Conservation (phyloP, 2,329 filamentous ascomycete genomes). For the Claviceps sp. region DNA sequence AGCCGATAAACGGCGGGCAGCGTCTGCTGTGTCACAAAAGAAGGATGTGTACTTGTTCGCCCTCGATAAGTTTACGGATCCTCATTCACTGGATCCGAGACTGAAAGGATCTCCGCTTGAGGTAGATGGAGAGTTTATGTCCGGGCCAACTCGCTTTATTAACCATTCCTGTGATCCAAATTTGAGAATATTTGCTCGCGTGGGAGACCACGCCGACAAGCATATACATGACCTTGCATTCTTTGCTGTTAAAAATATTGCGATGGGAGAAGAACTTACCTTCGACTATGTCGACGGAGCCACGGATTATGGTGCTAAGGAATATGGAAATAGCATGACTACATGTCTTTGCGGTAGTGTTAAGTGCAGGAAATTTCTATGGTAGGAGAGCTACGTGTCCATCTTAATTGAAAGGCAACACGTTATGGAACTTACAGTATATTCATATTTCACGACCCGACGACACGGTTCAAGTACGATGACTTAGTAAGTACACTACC, state of each 20-base stretch:
- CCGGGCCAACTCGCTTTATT: constrained; percentile 67
- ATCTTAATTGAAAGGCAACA: too few species aligned
- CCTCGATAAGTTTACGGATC: constrained; percentile 65
- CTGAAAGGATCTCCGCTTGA: constrained; percentile 44
- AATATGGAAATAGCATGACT: constrained; percentile 34
- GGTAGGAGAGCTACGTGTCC: constrained; percentile 26
- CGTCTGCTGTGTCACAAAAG: constrained; percentile 39
- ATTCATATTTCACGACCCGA: too few species aligned
- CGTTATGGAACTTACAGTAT: too few species aligned
- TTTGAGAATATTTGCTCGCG: constrained; percentile 64
- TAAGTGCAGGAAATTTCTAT: constrained; percentile 57
- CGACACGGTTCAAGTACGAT: too few species aligned
- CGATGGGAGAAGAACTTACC: constrained; percentile 54
- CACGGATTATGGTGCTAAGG: constrained; percentile 34
- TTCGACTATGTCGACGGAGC: constrained; percentile 68
- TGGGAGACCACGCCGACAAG: constrained; percentile 62
- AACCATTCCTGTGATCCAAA: constrained; percentile 76
- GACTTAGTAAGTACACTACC: too few species aligned
- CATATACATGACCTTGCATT: constrained; percentile 64
- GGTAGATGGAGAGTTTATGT: constrained; percentile 61
- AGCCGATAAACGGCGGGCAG: constrained; percentile 49
- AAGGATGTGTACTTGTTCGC: constrained; percentile 71
- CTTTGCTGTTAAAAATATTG: constrained; percentile 57
- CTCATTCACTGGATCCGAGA: constrained; percentile 39
- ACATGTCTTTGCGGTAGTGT: constrained; percentile 47